Evolutionary conservation across 805 yeast species (phyloP).

Genomic region (Kodamaea hsintzibuensis): DNA sequence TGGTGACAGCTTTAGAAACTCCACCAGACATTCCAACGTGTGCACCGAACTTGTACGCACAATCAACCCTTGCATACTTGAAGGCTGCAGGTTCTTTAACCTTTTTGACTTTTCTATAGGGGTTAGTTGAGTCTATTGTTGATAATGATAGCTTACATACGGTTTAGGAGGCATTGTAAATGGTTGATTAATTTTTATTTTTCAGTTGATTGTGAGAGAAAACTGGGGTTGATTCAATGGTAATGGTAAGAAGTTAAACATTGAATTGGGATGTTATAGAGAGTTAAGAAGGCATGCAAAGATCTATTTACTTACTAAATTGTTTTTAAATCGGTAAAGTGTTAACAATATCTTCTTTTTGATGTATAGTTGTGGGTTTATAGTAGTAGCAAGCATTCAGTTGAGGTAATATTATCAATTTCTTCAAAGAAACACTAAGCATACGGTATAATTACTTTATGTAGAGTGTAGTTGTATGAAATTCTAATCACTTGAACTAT

Average conservation of each 20-base stretch:
- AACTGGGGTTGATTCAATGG: not conserved
- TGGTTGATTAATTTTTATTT: not conserved
- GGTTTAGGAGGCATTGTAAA: constrained; percentile 14
- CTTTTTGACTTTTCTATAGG: constrained; percentile 3
- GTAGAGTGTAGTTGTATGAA: too few species aligned
- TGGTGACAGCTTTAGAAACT: constrained; percentile 64
- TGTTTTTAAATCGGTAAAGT: too few species aligned
- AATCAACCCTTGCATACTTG: constrained; percentile 40
- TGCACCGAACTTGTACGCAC: constrained; percentile 74
- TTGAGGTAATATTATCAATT: too few species aligned
- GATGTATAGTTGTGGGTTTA: too few species aligned
- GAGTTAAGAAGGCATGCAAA: not conserved
- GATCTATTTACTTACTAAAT: too few species aligned
- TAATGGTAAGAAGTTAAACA: not conserved
- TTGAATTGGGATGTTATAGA: not conserved
- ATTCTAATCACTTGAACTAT: too few species aligned
- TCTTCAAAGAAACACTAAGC: too few species aligned
- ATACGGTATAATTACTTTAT: too few species aligned
- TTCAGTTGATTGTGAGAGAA: not conserved
- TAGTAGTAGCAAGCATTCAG: too few species aligned
- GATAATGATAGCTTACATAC: constrained; percentile 6
- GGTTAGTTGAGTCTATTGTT: not conserved
- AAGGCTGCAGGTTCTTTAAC: constrained; percentile 16
- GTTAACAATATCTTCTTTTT: too few species aligned
- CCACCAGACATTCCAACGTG: constrained; percentile 88